A percentile compares a stretch with the other conserved stretches of the same genome.
Conservation (phyloP, 805 yeast genomes). For the Metschnikowia santaceciliae region DNA sequence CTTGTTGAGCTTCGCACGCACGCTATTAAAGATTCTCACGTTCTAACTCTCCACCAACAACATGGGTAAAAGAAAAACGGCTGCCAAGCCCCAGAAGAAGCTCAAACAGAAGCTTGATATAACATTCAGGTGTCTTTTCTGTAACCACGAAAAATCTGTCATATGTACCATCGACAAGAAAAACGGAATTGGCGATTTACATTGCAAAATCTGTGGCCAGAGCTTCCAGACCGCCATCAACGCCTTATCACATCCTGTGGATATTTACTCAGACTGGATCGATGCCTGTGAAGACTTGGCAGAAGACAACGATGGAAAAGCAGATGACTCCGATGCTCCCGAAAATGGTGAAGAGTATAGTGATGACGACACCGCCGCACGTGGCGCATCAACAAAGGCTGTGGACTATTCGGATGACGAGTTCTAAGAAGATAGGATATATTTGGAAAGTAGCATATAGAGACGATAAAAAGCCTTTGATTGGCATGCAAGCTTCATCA, state of each 20-base stretch:
- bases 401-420: constrained; percentile 31
- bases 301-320: constrained; percentile 46
- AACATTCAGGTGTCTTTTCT: constrained; percentile 84
- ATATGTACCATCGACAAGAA: constrained; percentile 85
- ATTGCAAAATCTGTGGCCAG: constrained; percentile 93
- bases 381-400: constrained; percentile 12
- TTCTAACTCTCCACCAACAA: not conserved
- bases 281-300: constrained; percentile 93
- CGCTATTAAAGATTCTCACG: not conserved
- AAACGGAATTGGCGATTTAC: constrained; percentile 74
- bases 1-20: not conserved
- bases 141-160: constrained; percentile 93
- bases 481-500: not conserved
- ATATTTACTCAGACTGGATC: constrained; percentile 95
- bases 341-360: constrained; percentile 29
- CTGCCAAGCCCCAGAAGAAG: constrained; percentile 72
- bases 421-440: constrained; percentile 8
- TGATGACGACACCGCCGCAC: constrained; percentile 25
- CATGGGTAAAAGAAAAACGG: constrained; percentile 77
- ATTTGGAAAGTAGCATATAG: not conserved
- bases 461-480: not conserved
- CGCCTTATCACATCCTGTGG: constrained; percentile 83
- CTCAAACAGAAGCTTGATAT: constrained; percentile 76
- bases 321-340: constrained; percentile 22
- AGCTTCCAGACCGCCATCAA: constrained; percentile 85